Evolutionary conservation across 345 rosid genomes (phyloP), one percentile per base, ranked within the genome.

Genomic region (Salix dunnii): DNA sequence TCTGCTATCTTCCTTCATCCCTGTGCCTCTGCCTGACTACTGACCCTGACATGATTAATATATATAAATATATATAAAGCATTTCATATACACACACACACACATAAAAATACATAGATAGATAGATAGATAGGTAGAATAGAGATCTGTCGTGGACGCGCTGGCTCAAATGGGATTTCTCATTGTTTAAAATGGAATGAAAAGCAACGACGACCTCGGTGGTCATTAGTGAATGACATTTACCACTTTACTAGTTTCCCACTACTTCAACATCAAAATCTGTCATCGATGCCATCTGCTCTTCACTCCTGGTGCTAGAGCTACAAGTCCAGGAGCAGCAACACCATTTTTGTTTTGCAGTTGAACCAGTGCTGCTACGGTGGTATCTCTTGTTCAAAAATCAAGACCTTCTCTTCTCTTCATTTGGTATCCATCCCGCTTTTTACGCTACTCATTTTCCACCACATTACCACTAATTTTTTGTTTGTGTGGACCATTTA

Each of bases 211-310:
- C 35, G 80, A 74, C 88, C 83, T 62, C 83, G 2, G 23, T 78
- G 23, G 27, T 55, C 89, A 83, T 85, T 76, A 77, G 75, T 83
- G 42, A 77, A 77, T 83, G 42, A 23, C 88, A 88, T 85, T 90
- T 89, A 88, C 95, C 62, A 43, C 76, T 74, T 74, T 83, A 80
- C 91, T 87, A 89, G 82, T 80, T 36, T n/a, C 70, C 67, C 16
- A 18, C 58, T 1, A 58, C 78, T 67, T 73, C 74, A 16, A n/a
- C 61, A 43, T 72, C 72, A 23, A 14, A 25, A 13, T 73, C 62
- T 23, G 10, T 16, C 36, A 21, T 30, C 53, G 64, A 51, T 74
- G 66, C 48, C 5, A 36, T 23, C 20, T 73, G 5, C 46, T 14
- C 13, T 51, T 69, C 46, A 6, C 53, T 18, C 0, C 38, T 27